Conservation (phyloP, 177 flowering plant genomes). For the Vitis hybrid region DNA sequence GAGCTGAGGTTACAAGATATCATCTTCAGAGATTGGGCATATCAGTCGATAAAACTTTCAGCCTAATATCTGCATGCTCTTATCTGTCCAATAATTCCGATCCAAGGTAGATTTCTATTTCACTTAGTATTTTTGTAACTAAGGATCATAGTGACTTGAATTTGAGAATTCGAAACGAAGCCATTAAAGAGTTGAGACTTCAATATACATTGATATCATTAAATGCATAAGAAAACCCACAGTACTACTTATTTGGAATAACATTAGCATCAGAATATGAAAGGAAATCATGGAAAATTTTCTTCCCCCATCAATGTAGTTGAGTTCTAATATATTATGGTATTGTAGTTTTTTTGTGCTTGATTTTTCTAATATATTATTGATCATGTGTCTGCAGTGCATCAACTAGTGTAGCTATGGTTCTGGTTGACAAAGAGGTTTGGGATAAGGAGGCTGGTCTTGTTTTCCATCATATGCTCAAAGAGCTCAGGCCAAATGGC, state of each 20-base stretch:
- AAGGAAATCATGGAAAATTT: background rate
- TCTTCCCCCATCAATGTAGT: background rate
- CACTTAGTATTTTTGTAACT: background rate
- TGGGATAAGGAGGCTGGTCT: constrained; percentile 43
- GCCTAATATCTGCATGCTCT: constrained; percentile 41
- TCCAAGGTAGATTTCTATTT: constrained; percentile 33
- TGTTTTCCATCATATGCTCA: constrained; percentile 29
- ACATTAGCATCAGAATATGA: background rate
- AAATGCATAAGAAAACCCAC: too few species aligned
- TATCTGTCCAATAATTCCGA: constrained; percentile 27
- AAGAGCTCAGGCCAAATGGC: constrained; percentile 27
- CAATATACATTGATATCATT: too few species aligned
- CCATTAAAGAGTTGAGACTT: background rate
- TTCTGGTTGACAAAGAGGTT: constrained; percentile 72
- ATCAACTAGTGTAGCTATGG: constrained; percentile 39
- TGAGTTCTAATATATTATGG: background rate
- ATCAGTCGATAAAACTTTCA: constrained; percentile 40
- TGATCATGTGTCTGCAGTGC: constrained; percentile 33
- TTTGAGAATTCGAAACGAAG: background rate
- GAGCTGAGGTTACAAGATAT: constrained; percentile 86
- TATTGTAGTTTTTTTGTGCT: background rate
- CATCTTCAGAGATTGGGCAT: constrained; percentile 82
- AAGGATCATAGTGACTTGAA: background rate
- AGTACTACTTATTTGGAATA: too few species aligned
- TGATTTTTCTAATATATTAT: constrained; percentile 12